Evolutionary conservation across 176 grass and related monocot genomes (phyloP).

Genomic region (bread wheat (Triticum aestivum)): DNA sequence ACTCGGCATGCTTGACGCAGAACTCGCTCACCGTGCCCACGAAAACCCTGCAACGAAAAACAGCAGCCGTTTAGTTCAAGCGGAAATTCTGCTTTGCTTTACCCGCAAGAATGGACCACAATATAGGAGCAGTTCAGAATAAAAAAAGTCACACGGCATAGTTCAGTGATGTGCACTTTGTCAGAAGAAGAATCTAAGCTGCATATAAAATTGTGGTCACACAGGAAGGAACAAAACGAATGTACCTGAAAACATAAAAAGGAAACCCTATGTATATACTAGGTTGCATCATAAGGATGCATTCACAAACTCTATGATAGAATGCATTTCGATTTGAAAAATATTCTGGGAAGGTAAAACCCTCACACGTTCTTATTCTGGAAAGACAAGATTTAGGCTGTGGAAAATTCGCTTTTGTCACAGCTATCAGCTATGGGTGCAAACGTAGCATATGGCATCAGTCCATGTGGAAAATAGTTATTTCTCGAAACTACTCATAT

Average conservation of each 20-base stretch:
- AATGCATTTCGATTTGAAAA: background rate
- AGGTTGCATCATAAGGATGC: background rate
- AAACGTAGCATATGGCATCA: background rate
- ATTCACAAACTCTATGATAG: background rate
- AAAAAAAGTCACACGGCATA: background rate
- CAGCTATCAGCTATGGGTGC: background rate
- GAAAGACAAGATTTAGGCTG: background rate
- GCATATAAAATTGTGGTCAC: background rate
- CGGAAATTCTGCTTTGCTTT: background rate
- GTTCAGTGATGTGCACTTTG: background rate
- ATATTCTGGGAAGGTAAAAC: background rate
- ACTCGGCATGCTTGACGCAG: constrained; percentile 92
- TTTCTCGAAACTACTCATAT: background rate
- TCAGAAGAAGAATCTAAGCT: constrained; percentile 7
- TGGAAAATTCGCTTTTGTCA: background rate
- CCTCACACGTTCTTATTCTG: background rate
- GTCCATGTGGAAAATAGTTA: background rate
- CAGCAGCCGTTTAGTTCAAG: background rate
- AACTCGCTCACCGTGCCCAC: constrained; percentile 91
- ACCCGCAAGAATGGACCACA: background rate
- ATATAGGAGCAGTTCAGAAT: background rate
- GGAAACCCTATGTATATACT: background rate
- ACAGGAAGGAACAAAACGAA: background rate
- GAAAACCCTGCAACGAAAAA: constrained; percentile 64
- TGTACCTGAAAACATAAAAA: background rate